phyloP scores from a whole-genome alignment of 2,329 filamentous ascomycete species.

The Ceratocystis eucalypticola region DNA sequence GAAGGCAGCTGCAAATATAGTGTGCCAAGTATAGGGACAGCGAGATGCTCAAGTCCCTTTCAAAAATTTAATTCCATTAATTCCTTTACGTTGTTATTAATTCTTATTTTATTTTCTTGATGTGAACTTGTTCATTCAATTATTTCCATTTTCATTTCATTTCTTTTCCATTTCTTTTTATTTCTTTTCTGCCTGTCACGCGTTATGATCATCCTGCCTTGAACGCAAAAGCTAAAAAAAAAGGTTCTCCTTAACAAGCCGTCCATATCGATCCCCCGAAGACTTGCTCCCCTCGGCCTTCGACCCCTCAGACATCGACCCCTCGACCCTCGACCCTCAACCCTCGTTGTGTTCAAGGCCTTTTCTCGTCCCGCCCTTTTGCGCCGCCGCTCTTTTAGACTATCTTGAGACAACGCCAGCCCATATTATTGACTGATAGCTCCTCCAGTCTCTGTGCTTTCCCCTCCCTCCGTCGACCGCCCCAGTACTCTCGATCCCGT shows the following conservation, averaged over 20 bases:
- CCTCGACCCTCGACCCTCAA: too few species aligned
- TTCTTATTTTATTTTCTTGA: slow-evolving; percentile 10
- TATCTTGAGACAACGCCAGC: too few species aligned
- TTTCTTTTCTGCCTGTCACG: slow-evolving; percentile 2
- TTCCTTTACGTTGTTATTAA: neutral
- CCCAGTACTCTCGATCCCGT: neutral
- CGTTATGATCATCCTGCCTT: slow-evolving; percentile 6
- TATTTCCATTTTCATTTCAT: neutral
- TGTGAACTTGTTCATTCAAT: too few species aligned
- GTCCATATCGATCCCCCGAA: neutral
- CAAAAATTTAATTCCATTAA: neutral
- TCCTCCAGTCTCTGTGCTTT: neutral
- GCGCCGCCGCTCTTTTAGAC: too few species aligned
- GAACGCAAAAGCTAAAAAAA: neutral
- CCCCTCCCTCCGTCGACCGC: neutral
- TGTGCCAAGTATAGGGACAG: too few species aligned
- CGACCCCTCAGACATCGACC: too few species aligned
- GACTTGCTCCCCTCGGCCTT: neutral
- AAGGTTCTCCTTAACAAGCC: too few species aligned
- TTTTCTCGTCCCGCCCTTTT: too few species aligned
- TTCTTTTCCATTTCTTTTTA: neutral
- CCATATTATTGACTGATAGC: neutral
- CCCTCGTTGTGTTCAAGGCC: too few species aligned
- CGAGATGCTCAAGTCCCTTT: neutral
- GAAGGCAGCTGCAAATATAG: too few species aligned